Base-by-base conservation (phyloP, 1,284 basidiomycete species). In the Grifola frondosa region DNA sequence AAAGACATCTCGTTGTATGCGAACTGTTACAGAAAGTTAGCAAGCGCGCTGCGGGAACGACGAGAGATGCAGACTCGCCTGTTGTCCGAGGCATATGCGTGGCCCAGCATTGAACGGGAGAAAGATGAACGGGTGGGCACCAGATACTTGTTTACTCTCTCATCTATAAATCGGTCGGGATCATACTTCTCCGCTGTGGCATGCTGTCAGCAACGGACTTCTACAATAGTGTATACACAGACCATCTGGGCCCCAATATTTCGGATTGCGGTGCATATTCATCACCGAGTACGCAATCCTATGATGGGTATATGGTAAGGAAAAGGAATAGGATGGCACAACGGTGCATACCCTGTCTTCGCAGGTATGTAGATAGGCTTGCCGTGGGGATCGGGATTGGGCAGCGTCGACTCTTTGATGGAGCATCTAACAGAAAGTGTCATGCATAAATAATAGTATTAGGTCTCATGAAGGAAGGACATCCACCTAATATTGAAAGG, bases 161-260 rank as follows among this genome's bases (percentile, higher is more conserved):
- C 56, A 45, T 69, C 67, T 15, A 70, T 41, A 59, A 65, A 70
- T 5, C 71, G 61, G 29, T 69, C 63, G 2, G 75, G 74, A 45
- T 75, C 71, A 46, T 74, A 77, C 16, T 65, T 57, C 22, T 61
- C 46, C 5, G 69, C 64, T 69, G 29, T 10, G 25, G n/a, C 9
- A 33, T 33, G 17, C 21, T 37, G 34, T 17, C 10, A 7, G 4
- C 16, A 20, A 30, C 28, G 12, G 15, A 15, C n/a, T n/a, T n/a
- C 12, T 19, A 17, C 24, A 34, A 12, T 16, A 4, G 8, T 58
- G 37, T 58, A n/a, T n/a, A n/a, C n/a, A n/a, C n/a, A n/a, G n/a
- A 73, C 75, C 80, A 53, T 80, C 78, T 3, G 78, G 75, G 8
- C 81, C 80, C 81, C 81, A 84, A 0, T 81, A 66, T 46, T 81